Conservation (phyloP, 768 basidiomycete genomes). For the Tephrocybe sp. region DNA sequence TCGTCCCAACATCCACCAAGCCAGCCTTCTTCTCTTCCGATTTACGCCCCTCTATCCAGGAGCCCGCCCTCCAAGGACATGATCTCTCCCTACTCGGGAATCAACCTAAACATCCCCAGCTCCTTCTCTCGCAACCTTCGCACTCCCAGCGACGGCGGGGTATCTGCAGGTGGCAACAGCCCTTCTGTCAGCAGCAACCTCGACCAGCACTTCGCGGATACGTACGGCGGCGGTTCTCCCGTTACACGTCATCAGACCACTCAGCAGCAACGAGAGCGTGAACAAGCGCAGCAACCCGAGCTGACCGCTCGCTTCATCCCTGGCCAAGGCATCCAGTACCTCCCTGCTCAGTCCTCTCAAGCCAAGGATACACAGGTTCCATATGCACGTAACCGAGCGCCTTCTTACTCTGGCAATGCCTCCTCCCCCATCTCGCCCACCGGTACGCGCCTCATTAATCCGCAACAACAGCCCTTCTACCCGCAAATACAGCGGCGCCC, state of each 20-base stretch:
- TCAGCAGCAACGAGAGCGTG: slow-evolving; percentile 21
- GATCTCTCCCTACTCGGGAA: slow-evolving; percentile 52
- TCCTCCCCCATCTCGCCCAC: slow-evolving; percentile 63
- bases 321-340: slow-evolving; percentile 38
- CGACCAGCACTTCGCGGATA: slow-evolving; percentile 46
- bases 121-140: slow-evolving; percentile 49
- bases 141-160: slow-evolving; percentile 64
- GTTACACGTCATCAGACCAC: slow-evolving; percentile 17
- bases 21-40: slow-evolving; percentile 75
- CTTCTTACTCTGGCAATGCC: slow-evolving; percentile 39
- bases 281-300: slow-evolving; percentile 30
- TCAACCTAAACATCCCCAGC: slow-evolving; percentile 60
- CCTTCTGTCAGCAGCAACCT: slow-evolving; percentile 43
- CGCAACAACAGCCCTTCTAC: slow-evolving; percentile 47
- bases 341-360: slow-evolving; percentile 20
- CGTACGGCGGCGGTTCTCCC: slow-evolving; percentile 29
- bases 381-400: slow-evolving; percentile 41
- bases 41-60: slow-evolving; percentile 68
- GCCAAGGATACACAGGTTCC: slow-evolving; percentile 23
- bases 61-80: slow-evolving; percentile 59
- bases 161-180: slow-evolving; percentile 49
- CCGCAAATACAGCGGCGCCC: slow-evolving; percentile 41
- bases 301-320: slow-evolving; percentile 64
- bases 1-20: slow-evolving; percentile 57
- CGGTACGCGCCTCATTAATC: slow-evolving; percentile 36